Evolutionary conservation across 2,329 filamentous ascomycete genomes (phyloP).

Genomic region (Parascedosporium putredinis): DNA sequence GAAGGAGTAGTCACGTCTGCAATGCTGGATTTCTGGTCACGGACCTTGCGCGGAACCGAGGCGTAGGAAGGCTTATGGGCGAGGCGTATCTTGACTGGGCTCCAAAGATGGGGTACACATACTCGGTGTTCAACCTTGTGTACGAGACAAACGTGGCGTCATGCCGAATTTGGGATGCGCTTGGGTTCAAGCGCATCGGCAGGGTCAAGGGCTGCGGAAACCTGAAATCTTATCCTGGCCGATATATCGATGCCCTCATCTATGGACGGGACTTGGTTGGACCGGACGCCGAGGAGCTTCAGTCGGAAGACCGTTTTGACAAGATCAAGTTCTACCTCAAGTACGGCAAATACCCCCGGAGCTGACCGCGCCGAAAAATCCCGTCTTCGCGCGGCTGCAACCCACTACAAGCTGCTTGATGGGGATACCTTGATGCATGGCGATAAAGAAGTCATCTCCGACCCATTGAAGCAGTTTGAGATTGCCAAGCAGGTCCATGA

Average conservation of each 20-base stretch:
- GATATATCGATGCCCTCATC: constrained; percentile 65
- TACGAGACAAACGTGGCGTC: constrained; percentile 90
- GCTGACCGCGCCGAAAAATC: constrained; percentile 94
- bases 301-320: constrained; percentile 58
- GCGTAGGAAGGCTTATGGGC: constrained; percentile 66
- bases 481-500: constrained; percentile 72
- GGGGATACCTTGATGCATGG: constrained; percentile 88
- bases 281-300: constrained; percentile 24
- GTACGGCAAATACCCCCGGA: constrained; percentile 83
- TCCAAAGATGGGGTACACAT: constrained; percentile 73
- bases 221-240: constrained; percentile 57
- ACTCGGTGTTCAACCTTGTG: constrained; percentile 88
- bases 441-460: constrained; percentile 92
- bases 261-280: constrained; percentile 56
- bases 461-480: constrained; percentile 81
- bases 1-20: constrained; percentile 81
- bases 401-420: constrained; percentile 79
- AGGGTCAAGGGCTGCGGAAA: constrained; percentile 64
- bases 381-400: constrained; percentile 82
- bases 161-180: constrained; percentile 81
- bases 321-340: constrained; percentile 98
- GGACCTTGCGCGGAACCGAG: constrained; percentile 60
- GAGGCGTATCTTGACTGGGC: constrained; percentile 71
- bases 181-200: constrained; percentile 88
- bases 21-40: constrained; percentile 75